Conservation (phyloP, 2,329 filamentous ascomycete genomes). For the Pseudocercospora musae region DNA sequence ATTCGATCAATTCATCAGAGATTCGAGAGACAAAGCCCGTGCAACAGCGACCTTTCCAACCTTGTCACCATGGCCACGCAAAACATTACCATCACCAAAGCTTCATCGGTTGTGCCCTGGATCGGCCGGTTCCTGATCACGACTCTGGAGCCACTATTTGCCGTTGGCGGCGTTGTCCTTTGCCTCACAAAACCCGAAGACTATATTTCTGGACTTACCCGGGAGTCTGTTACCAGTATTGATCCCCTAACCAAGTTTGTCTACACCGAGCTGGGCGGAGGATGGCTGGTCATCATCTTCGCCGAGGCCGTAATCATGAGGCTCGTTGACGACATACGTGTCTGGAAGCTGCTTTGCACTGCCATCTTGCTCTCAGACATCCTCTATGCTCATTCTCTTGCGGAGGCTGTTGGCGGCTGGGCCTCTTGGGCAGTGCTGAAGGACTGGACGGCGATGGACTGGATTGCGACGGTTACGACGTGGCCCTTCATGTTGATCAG, state of each 20-base stretch:
- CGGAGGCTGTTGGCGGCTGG: slow-evolving; percentile 32
- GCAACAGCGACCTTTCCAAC: neutral
- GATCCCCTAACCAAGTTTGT: slow-evolving; percentile 27
- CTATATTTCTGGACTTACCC: slow-evolving; percentile 26
- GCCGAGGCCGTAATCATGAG: slow-evolving; percentile 29
- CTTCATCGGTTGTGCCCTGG: slow-evolving; percentile 25
- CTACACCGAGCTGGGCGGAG: slow-evolving; percentile 32
- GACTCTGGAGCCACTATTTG: slow-evolving; percentile 29
- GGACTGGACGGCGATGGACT: slow-evolving; percentile 30
- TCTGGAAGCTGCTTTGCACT: slow-evolving; percentile 30
- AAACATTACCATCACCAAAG: slow-evolving; percentile 17
- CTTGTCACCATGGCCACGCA: neutral
- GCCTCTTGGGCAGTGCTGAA: slow-evolving; percentile 19
- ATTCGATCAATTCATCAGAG: neutral
- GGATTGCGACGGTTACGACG: slow-evolving; percentile 28
- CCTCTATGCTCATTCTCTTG: slow-evolving; percentile 27
- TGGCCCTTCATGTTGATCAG: slow-evolving; percentile 31
- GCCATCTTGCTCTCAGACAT: slow-evolving; percentile 30
- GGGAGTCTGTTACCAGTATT: slow-evolving; percentile 21
- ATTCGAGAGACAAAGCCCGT: neutral
- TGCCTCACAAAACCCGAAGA: slow-evolving; percentile 21
- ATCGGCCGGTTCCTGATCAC: slow-evolving; percentile 29
- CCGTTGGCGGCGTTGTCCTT: slow-evolving; percentile 26
- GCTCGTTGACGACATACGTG: slow-evolving; percentile 30
- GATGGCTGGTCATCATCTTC: slow-evolving; percentile 32